Percentiles rank a stretch among this genome's conserved stretches.
phyloP scores from a whole-genome alignment of 2,329 filamentous ascomycete species.

The Tolypocladium guangdongense region DNA sequence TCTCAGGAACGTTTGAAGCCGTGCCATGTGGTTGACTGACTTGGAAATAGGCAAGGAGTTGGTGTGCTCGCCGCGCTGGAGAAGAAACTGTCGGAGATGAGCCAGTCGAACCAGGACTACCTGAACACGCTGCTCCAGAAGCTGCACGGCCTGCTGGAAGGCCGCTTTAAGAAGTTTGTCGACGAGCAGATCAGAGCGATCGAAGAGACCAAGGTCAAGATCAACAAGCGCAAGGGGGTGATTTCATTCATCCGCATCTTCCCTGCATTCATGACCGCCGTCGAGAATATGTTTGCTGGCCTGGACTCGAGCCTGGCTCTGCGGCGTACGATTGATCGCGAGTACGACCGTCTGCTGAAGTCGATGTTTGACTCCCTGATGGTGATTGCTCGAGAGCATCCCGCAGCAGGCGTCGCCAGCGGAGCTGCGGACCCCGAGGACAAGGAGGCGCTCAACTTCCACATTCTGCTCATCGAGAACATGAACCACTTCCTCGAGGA shows the following conservation, averaged over 20 bases:
- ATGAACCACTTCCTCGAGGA: constrained; percentile 98
- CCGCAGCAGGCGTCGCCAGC: constrained; percentile 31
- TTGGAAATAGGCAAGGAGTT: constrained; percentile 60
- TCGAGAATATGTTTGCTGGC: constrained; percentile 71
- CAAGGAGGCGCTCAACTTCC: constrained; percentile 93
- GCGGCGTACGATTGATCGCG: constrained; percentile 69
- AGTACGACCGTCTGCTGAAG: constrained; percentile 81
- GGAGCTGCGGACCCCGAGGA: constrained; percentile 58
- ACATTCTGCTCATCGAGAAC: constrained; percentile 95
- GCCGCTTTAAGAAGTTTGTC: constrained; percentile 76
- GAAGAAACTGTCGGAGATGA: constrained; percentile 64
- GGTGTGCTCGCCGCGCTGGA: constrained; percentile 76
- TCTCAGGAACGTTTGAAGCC: constrained; percentile 10
- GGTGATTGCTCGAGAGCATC: constrained; percentile 74
- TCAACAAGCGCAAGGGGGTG: constrained; percentile 95
- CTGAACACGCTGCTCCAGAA: constrained; percentile 70
- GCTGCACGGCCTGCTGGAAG: constrained; percentile 62
- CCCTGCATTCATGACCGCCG: constrained; percentile 68
- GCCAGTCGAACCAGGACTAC: constrained; percentile 90
- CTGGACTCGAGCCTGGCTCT: constrained; percentile 49
- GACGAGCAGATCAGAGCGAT: constrained; percentile 93
- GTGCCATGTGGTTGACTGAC: constrained; percentile 5
- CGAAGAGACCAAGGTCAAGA: constrained; percentile 96
- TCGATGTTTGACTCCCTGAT: constrained; percentile 97
- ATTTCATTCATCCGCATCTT: constrained; percentile 93